These are phyloP conservation scores for Coffea humblotiana DNA, from an alignment of 305 asterid species.

Conservation along the genomic window DNA sequence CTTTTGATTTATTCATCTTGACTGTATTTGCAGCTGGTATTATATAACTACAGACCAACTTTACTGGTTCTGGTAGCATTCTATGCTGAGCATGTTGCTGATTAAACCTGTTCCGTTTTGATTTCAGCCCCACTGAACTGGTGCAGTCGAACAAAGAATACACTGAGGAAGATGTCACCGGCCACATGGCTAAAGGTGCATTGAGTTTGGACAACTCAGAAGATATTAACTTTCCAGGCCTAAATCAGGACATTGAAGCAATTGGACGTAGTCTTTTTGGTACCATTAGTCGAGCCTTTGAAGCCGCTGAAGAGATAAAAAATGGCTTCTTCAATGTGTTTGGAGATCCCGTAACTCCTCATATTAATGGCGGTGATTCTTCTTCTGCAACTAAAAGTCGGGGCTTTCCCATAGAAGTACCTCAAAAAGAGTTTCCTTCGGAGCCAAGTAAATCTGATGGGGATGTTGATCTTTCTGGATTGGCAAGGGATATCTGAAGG, in stretches of 20 bases:
- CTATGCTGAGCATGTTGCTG: background rate
- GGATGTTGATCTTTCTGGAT: constrained; percentile 59
- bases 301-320: constrained; percentile 71
- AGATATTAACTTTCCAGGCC: constrained; percentile 56
- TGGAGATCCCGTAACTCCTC: constrained; percentile 50
- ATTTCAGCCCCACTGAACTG: constrained; percentile 76
- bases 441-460: constrained; percentile 36
- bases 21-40: background rate
- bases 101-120: background rate
- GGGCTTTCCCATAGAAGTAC: constrained; percentile 44
- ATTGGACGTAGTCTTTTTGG: constrained; percentile 61
- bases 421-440: constrained; percentile 36
- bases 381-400: constrained; percentile 30
- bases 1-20: background rate
- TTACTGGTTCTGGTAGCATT: background rate
- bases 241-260: constrained; percentile 64
- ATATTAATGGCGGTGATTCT: constrained; percentile 23
- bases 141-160: constrained; percentile 64
- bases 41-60: background rate
- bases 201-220: constrained; percentile 30
- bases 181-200: constrained; percentile 57
- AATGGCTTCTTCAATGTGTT: constrained; percentile 54
- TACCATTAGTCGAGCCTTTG: constrained; percentile 46
- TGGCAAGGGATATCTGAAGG: constrained; percentile 68
- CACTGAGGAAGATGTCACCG: constrained; percentile 80